Evolutionary conservation across 2,329 filamentous ascomycete species (phyloP).

Genomic region (Monilinia fructicola): DNA sequence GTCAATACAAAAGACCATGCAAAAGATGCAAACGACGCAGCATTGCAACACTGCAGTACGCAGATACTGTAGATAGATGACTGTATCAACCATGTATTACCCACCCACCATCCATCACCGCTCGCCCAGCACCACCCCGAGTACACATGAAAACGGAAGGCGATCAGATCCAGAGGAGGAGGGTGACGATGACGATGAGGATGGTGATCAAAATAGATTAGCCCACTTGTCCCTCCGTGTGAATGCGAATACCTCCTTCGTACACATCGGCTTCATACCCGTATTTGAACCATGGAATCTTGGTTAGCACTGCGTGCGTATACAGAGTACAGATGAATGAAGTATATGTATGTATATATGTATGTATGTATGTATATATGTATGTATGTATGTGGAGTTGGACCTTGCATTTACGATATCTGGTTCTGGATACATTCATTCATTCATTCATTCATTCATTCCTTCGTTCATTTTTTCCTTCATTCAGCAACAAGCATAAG

Average conservation of each 20-base stretch:
- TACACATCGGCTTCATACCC: conserved; percentile 5
- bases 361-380: too few relatives aligned
- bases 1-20: conserved; percentile 5
- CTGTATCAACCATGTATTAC: not conserved
- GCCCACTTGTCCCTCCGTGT: not conserved
- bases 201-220: conserved; percentile 6
- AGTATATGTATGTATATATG: not conserved
- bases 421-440: conserved; percentile 5
- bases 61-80: conserved; percentile 4
- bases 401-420: conserved; percentile 15
- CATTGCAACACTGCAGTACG: conserved; percentile 14
- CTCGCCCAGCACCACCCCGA: not conserved
- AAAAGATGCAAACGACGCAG: conserved; percentile 7
- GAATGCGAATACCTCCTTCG: not conserved
- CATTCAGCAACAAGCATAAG: too few relatives aligned
- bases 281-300: conserved; percentile 1
- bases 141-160: conserved; percentile 3
- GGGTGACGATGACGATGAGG: not conserved
- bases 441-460: too few relatives aligned
- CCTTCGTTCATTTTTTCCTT: too few relatives aligned
- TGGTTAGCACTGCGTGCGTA: not conserved
- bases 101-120: not conserved
- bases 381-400: conserved; percentile 1
- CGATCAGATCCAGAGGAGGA: not conserved
- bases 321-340: too few relatives aligned